Percentiles rank a stretch among this genome's conserved stretches.
These are phyloP conservation scores for Suillus subluteus DNA, from an alignment of 768 basidiomycete genomes.

Conservation along the genomic window DNA sequence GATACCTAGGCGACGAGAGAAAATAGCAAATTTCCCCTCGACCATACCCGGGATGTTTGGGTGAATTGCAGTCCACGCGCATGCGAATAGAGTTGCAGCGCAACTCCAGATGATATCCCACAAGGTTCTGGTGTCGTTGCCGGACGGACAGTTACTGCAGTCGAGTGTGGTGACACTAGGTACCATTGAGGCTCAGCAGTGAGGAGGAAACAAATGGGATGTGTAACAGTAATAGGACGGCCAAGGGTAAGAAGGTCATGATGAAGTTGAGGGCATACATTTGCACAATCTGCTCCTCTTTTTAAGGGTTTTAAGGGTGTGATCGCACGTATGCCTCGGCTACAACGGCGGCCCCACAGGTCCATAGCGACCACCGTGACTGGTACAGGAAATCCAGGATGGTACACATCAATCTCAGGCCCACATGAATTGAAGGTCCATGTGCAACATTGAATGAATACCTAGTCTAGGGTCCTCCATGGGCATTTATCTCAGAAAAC, in stretches of 20 bases:
- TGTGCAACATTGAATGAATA: no score
- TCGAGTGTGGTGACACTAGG: background rate
- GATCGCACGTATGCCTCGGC: no score
- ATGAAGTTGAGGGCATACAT: background rate
- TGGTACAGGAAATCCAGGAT: no score
- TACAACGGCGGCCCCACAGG: no score
- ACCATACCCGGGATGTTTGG: slow-evolving; percentile 31
- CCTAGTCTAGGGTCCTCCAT: no score
- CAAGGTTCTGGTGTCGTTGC: slow-evolving; percentile 31
- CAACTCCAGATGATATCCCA: slow-evolving; percentile 33
- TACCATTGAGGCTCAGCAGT: background rate
- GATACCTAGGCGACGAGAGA: slow-evolving; percentile 11
- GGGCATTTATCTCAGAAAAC: no score
- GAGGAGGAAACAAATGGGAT: background rate
- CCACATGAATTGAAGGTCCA: no score
- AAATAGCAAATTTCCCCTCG: slow-evolving; percentile 10
- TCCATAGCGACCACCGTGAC: no score
- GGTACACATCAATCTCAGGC: no score
- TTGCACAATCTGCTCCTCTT: background rate
- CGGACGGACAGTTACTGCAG: background rate
- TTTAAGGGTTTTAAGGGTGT: background rate
- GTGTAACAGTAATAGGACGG: background rate
- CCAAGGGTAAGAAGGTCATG: background rate
- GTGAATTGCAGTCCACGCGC: slow-evolving; percentile 35
- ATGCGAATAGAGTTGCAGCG: slow-evolving; percentile 31